These are phyloP conservation scores for Saccharomyces paradoxus DNA, from an alignment of 805 yeast genomes.

Conservation along the genomic window DNA sequence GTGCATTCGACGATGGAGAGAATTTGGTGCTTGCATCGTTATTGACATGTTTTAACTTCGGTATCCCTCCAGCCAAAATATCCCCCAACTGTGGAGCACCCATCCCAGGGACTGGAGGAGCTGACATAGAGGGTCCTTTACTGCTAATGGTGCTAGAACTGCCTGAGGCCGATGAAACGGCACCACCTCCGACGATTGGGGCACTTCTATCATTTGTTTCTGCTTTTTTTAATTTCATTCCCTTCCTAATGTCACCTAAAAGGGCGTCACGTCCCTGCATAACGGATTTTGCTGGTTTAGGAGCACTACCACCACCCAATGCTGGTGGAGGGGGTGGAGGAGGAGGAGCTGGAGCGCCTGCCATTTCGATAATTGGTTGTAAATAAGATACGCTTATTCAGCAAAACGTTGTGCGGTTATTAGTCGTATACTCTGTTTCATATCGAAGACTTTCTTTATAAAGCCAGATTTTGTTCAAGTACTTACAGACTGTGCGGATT, in stretches of 20 bases:
- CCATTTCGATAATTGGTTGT: conserved; percentile 4
- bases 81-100: conserved; percentile 31
- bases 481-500: neutral
- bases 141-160: conserved; percentile 2
- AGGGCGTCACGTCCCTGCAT: conserved; percentile 45
- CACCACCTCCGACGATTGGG: conserved; percentile 42
- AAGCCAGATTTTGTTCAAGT: neutral
- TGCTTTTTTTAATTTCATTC: conserved; percentile 51
- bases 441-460: neutral
- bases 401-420: neutral
- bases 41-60: conserved; percentile 51
- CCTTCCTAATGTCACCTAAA: conserved; percentile 77
- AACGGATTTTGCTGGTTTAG: conserved; percentile 26
- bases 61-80: conserved; percentile 62
- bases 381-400: neutral
- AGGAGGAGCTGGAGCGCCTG: conserved; percentile 42
- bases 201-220: conserved; percentile 60
- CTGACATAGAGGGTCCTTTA: conserved; percentile 6
- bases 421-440: neutral
- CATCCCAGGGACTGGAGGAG: conserved; percentile 26
- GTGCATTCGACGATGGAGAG: conserved; percentile 1
- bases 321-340: conserved; percentile 43
- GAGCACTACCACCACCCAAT: conserved; percentile 27
- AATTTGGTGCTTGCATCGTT: conserved; percentile 18
- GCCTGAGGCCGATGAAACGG: conserved; percentile 20